Evolutionary conservation across 176 grass and related monocot genomes (phyloP).

Genomic region (Metroxylon sagu): DNA sequence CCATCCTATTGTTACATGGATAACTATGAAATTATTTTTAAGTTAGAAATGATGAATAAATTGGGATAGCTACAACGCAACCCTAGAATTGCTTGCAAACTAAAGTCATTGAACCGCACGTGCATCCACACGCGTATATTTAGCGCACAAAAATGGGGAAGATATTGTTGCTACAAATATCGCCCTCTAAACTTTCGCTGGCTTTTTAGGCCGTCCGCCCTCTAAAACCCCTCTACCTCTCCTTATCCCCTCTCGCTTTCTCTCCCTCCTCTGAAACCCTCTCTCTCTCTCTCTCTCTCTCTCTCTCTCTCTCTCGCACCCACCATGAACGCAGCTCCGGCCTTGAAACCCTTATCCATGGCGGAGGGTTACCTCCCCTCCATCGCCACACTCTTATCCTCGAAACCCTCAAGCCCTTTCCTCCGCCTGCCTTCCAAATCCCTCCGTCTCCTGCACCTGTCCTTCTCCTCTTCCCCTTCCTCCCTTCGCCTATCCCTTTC

Average conservation of each 20-base stretch:
- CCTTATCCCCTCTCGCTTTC: too few relatives aligned
- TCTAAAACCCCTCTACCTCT: background rate
- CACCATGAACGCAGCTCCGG: background rate
- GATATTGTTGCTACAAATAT: too few relatives aligned
- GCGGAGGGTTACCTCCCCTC: slow-evolving; percentile 1
- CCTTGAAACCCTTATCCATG: slow-evolving; percentile 12
- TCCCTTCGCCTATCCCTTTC: slow-evolving; percentile 28
- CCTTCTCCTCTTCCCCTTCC: slow-evolving; percentile 32
- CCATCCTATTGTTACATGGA: too few relatives aligned
- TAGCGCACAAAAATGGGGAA: too few relatives aligned
- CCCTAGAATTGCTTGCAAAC: too few relatives aligned
- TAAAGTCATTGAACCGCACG: too few relatives aligned
- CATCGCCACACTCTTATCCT: background rate
- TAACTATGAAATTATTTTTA: too few relatives aligned
- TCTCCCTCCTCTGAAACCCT: background rate
- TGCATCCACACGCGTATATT: too few relatives aligned
- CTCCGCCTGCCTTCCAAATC: slow-evolving; percentile 6
- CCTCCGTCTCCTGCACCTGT: slow-evolving; percentile 13
- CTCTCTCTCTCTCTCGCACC: background rate
- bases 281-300: background rate
- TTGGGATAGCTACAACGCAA: too few relatives aligned
- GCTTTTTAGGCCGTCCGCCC: too few relatives aligned
- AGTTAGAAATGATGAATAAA: too few relatives aligned
- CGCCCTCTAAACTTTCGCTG: too few relatives aligned
- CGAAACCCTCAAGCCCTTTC: slow-evolving; percentile 15